phyloP scores from a whole-genome alignment of 345 rosid genomes.

The Cardamine resedifolia region DNA sequence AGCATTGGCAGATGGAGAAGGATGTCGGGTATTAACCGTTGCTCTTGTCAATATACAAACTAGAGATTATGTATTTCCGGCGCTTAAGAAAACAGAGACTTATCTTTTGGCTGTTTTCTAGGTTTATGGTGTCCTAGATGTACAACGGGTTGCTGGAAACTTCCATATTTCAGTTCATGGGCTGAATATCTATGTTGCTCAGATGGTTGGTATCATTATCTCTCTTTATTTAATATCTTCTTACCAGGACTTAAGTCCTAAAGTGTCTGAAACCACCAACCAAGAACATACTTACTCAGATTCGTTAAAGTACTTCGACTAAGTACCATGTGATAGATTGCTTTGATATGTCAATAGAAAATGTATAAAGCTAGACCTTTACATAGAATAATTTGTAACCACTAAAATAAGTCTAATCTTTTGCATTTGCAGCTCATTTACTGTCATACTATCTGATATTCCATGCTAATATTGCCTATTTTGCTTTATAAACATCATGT shows the following conservation, averaged over 20 bases:
- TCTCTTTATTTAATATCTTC: neutral
- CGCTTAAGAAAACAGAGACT: constrained; percentile 1
- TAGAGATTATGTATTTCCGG: neutral
- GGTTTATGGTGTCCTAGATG: constrained; percentile 94
- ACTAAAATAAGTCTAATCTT: too few relatives aligned
- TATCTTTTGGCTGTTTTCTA: constrained; percentile 40
- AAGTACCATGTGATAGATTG: too few relatives aligned
- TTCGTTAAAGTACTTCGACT: neutral
- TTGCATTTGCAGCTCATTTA: too few relatives aligned
- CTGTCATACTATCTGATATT: neutral
- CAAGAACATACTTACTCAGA: neutral
- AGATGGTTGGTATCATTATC: constrained; percentile 58
- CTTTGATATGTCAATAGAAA: too few relatives aligned
- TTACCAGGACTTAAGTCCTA: neutral
- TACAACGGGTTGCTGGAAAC: constrained; percentile 98
- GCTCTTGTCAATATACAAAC: constrained; percentile 16
- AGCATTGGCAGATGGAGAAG: constrained; percentile 83
- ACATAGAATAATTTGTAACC: too few relatives aligned
- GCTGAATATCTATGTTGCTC: constrained; percentile 90
- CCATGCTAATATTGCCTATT: neutral
- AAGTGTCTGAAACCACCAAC: constrained; percentile 16
- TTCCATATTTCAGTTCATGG: constrained; percentile 98
- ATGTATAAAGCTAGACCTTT: too few relatives aligned
- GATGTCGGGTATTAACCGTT: constrained; percentile 71
- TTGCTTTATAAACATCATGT: constrained; percentile 3